These are phyloP conservation scores for Botryotinia calthae DNA, from an alignment of 2,329 filamentous ascomycete genomes.

Conservation along the genomic window DNA sequence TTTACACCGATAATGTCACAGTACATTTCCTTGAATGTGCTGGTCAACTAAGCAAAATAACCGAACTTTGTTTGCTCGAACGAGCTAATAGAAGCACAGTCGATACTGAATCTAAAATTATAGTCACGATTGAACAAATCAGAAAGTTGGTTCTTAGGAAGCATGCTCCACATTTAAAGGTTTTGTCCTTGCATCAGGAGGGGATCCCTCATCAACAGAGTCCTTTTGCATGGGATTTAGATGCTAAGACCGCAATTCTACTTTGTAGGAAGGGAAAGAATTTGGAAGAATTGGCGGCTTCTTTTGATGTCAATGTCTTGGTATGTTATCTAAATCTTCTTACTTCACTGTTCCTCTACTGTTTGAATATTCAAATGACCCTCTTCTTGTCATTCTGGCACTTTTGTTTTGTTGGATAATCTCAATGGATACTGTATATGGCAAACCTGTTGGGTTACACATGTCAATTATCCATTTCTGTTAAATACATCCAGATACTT, in stretches of 20 bases:
- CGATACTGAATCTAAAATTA: conserved; percentile 51
- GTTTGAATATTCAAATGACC: not conserved
- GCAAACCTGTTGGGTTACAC: not conserved
- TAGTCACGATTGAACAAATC: conserved; percentile 56
- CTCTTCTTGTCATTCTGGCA: not conserved
- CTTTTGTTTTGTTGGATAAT: not conserved
- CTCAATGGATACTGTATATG: not conserved
- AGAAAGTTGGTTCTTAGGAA: conserved; percentile 55
- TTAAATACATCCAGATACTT: not conserved
- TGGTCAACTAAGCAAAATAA: conserved; percentile 50
- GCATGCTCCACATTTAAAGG: conserved; percentile 53
- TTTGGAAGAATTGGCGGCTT: conserved; percentile 56
- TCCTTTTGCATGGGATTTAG: conserved; percentile 54
- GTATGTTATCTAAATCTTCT: conserved; percentile 42
- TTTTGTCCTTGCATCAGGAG: conserved; percentile 61
- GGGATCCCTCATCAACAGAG: conserved; percentile 51
- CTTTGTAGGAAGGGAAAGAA: conserved; percentile 50
- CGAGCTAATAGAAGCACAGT: conserved; percentile 50
- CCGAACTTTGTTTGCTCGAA: conserved; percentile 61
- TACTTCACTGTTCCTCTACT: not conserved
- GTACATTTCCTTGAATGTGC: conserved; percentile 53
- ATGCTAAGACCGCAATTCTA: conserved; percentile 54
- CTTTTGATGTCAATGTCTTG: conserved; percentile 53
- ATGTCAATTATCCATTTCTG: not conserved
- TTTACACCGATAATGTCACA: conserved; percentile 64